Evolutionary conservation across 2,329 filamentous ascomycete species (phyloP).

Genomic region (Eutypella sp.): DNA sequence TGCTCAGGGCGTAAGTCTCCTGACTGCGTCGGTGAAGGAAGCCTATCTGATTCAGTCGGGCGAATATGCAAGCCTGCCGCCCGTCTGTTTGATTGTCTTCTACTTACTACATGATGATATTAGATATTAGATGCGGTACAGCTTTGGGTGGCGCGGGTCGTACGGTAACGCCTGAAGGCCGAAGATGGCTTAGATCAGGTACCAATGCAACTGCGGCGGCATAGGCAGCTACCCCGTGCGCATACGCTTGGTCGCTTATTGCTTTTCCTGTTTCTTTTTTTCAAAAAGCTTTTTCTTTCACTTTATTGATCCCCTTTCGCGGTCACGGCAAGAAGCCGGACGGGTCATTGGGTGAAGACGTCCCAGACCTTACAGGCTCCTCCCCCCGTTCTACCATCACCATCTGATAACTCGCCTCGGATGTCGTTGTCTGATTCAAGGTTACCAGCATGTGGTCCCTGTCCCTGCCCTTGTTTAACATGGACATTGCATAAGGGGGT

Average conservation of each 20-base stretch:
- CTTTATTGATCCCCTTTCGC: background rate
- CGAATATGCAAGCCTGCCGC: background rate
- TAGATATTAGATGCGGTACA: too few species aligned
- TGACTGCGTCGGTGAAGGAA: too few species aligned
- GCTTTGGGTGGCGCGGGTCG: background rate
- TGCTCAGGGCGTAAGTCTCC: too few species aligned
- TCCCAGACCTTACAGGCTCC: too few species aligned
- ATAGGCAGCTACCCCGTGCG: background rate
- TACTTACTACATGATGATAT: too few species aligned
- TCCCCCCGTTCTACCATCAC: too few species aligned
- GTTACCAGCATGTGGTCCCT: background rate
- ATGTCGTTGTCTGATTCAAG: background rate
- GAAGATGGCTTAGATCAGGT: background rate
- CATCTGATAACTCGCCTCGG: background rate
- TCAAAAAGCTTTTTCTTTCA: background rate
- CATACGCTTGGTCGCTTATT: background rate
- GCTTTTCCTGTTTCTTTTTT: background rate
- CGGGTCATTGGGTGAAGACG: background rate
- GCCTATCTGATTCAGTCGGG: too few species aligned
- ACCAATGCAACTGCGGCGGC: background rate
- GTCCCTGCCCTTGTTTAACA: background rate
- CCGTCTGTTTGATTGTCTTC: too few species aligned
- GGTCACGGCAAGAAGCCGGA: background rate
- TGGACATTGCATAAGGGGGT: background rate
- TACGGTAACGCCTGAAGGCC: background rate